Percentiles rank a stretch among this genome's conserved stretches.
phyloP scores from a whole-genome alignment of 2,329 filamentous ascomycete species.

The Cladosporium oxysporum region DNA sequence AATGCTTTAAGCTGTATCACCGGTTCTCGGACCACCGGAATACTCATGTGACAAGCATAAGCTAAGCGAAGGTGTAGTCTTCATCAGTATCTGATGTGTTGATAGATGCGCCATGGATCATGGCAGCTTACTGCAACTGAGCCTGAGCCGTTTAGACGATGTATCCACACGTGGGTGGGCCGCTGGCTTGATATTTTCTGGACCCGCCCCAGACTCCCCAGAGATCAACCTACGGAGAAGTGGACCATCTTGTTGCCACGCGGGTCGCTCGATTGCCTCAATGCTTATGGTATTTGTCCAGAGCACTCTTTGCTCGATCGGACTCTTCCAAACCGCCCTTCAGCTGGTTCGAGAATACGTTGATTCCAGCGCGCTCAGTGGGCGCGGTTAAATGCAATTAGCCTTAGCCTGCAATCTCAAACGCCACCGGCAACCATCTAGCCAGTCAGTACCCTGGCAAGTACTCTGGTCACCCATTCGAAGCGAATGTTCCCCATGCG shows the following conservation, averaged over 20 bases:
- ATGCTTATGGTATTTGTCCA: neutral
- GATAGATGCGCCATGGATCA: neutral
- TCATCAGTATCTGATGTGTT: neutral
- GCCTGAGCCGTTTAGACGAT: neutral
- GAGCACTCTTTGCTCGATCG: neutral
- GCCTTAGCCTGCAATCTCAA: slow-evolving; percentile 2
- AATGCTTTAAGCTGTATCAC: neutral
- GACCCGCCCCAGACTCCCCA: neutral
- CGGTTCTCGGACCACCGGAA: neutral
- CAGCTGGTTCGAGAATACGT: neutral
- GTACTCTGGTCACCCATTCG: neutral
- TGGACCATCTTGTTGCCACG: neutral
- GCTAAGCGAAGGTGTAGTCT: neutral
- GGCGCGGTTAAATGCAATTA: slow-evolving; percentile 8
- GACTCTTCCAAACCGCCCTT: neutral
- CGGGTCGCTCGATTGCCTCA: neutral
- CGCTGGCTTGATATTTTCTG: neutral
- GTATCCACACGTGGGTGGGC: neutral
- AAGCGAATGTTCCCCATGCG: neutral
- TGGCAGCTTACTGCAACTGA: neutral
- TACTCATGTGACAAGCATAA: neutral
- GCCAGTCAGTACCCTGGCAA: neutral
- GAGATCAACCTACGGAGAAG: neutral
- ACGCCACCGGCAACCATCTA: neutral
- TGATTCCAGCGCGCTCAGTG: neutral